Evolutionary conservation across 2,329 filamentous ascomycete species (phyloP), one percentile per base, ranked within the genome.

Genomic region (Apiospora pterosperma): DNA sequence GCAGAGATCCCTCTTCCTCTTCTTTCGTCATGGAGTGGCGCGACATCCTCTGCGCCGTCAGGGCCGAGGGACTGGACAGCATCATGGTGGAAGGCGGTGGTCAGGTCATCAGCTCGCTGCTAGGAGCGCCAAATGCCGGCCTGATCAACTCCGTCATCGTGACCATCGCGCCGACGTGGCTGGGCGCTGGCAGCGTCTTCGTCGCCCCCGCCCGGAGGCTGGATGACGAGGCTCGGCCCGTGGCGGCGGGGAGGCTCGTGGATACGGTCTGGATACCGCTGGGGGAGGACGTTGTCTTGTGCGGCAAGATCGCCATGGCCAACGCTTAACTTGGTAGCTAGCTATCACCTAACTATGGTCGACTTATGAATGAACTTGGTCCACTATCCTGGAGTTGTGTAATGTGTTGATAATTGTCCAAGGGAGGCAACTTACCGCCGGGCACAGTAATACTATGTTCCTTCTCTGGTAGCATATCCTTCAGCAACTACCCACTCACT

Each of bases 81-180:
- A 82, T 97, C 65, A 97, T 97, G 95, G 85, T 98, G 60, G 95
- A 98, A 76, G 95, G 95, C 0, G 95, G 95, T 12, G 94, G 87
- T 0, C 81, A 83, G 12, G 88, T 97, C 38, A 92, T 98, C 74
- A 96, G 96, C 74, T 87, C 90, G 41, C 78, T 98, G 21, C 82
- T 98, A n/a, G 81, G 85, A 42, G 82, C 85, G 2, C 79, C 80
- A 34, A 87, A 88, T 71, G 81, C 86, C 19, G 71, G 75, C n/a
- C 79, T 93, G 10, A 82, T 97, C 48, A 85, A 92, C 73, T 90
- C 90, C 2, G 89, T 97, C 60, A 91, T 98, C 71, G 84, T 97
- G 65, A 97, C 95, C 0, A 88, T 97, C 72, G 93, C 95, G 3
- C 95, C 95, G 10, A 92, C 89, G 0, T 98, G 93, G 87, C 82